A percentile compares a stretch with the other conserved stretches of the same genome.
Conservation (phyloP, 2,329 filamentous ascomycete genomes). For the Botrytis paeoniae region DNA sequence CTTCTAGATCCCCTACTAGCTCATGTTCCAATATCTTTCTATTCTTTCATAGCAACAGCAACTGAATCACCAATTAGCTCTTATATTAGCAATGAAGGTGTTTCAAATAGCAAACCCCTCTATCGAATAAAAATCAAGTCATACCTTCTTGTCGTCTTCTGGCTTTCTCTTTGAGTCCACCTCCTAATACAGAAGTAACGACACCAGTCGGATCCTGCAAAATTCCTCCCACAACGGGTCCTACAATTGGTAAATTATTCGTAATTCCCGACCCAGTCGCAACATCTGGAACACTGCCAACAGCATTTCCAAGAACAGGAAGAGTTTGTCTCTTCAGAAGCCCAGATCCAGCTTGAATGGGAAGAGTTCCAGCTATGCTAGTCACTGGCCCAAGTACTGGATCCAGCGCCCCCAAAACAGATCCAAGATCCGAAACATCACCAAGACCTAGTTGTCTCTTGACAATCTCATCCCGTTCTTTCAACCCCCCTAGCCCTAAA, state of each 20-base stretch:
- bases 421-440: too few species aligned
- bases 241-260: neutral
- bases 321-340: neutral
- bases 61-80: neutral
- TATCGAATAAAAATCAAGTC: neutral
- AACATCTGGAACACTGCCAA: neutral
- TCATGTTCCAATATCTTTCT: neutral
- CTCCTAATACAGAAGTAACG: neutral
- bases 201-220: neutral
- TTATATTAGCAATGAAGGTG: neutral
- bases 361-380: too few species aligned
- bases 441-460: too few species aligned
- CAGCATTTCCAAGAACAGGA: neutral
- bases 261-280: neutral
- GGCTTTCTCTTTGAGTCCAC: neutral
- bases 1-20: too few species aligned
- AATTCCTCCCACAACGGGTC: neutral
- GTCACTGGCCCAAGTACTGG: too few species aligned
- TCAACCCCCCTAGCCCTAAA: neutral
- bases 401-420: too few species aligned
- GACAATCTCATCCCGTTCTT: neutral
- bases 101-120: accelerated
- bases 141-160: neutral
- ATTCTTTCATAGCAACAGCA: too few species aligned
- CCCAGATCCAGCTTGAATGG: too few species aligned